A percentile compares a stretch with the other conserved stretches of the same genome.
Conservation (phyloP, 1,284 basidiomycete genomes). For the Naganishia liquefaciens region DNA sequence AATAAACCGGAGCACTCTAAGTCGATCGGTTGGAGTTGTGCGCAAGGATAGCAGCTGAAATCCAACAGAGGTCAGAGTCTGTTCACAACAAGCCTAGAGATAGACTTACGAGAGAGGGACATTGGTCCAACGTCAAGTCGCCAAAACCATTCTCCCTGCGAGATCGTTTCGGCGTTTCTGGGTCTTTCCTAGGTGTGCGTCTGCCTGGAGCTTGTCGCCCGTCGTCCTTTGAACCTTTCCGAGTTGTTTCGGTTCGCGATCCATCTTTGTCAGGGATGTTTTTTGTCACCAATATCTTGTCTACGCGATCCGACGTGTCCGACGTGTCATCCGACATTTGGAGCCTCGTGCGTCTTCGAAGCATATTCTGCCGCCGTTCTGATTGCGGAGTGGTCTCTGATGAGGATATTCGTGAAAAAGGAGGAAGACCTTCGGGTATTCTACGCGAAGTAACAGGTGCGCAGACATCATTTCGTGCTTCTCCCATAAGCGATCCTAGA, state of each 20-base stretch:
- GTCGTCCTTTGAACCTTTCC: background rate
- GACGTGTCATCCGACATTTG: slow-evolving; percentile 11
- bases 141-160: background rate
- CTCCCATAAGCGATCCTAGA: background rate
- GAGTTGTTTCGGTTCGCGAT: background rate
- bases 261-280: background rate
- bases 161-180: background rate
- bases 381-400: background rate
- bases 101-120: slow-evolving; percentile 9
- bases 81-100: background rate
- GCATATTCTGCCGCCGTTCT: background rate
- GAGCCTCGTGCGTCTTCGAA: background rate
- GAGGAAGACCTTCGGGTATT: background rate
- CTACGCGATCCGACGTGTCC: slow-evolving; percentile 7
- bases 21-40: background rate
- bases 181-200: background rate
- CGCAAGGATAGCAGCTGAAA: slow-evolving; percentile 6
- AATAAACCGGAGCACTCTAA: slow-evolving; percentile 12
- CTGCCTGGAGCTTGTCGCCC: background rate
- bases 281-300: background rate
- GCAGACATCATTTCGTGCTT: background rate
- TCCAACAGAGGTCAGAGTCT: background rate
- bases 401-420: background rate
- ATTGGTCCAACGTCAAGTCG: background rate
- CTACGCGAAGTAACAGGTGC: background rate